Conservation (phyloP, 1,284 basidiomycete genomes). For the Mycosarcoma mackinlayi region DNA sequence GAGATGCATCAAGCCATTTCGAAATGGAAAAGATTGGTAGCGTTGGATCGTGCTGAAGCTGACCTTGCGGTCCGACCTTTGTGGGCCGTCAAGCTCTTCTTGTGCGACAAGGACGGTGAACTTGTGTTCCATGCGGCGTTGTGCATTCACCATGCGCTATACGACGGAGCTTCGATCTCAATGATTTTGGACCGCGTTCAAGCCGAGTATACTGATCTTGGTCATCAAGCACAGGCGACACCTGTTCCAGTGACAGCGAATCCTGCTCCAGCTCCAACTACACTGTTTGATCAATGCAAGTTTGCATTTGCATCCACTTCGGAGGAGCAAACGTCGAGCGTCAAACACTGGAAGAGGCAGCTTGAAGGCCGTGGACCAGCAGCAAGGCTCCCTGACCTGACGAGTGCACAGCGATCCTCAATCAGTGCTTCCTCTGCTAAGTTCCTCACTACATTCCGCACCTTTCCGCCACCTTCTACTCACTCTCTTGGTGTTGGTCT, state of each 20-base stretch:
- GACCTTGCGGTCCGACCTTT: constrained; percentile 2
- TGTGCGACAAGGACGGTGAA: neutral
- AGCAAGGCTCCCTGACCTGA: constrained; percentile 11
- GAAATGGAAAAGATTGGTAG: constrained; percentile 1
- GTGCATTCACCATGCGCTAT: constrained; percentile 22
- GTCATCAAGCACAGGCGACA: neutral
- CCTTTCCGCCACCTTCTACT: neutral
- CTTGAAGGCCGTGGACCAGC: constrained; percentile 13
- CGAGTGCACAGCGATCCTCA: neutral
- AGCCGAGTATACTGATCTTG: constrained; percentile 11
- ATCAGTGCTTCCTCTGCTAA: neutral
- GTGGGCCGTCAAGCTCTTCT: constrained; percentile 3
- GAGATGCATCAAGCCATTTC: neutral
- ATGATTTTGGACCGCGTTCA: constrained; percentile 12
- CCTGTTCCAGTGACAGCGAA: neutral
- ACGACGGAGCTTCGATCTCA: constrained; percentile 19
- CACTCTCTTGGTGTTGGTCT: neutral
- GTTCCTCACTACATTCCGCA: neutral
- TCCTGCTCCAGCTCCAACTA: neutral
- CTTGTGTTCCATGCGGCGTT: constrained; percentile 3
- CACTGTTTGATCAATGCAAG: constrained; percentile 1
- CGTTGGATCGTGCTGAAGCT: neutral
- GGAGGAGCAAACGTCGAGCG: constrained; percentile 5
- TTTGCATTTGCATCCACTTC: constrained; percentile 1
- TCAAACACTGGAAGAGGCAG: constrained; percentile 5